Evolutionary conservation across 2,329 filamentous ascomycete species (phyloP).

Genomic region (Myriosclerotinia scirpicola): DNA sequence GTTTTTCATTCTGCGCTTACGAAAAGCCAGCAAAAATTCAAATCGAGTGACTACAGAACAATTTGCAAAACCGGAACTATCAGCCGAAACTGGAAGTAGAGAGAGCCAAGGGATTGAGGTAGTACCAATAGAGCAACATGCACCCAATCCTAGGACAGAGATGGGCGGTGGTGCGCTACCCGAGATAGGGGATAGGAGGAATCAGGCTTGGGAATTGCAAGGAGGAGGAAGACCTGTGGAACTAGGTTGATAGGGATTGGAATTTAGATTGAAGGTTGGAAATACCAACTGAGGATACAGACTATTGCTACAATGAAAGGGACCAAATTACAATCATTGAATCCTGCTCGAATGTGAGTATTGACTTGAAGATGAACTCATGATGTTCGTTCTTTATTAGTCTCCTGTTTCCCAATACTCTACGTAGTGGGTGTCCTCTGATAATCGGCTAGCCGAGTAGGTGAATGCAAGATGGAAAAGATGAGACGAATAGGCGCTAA

Average conservation of each 20-base stretch:
- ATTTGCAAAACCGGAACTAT: not conserved
- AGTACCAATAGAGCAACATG: not conserved
- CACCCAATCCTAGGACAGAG: not conserved
- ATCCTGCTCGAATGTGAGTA: not conserved
- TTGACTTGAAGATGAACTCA: not conserved
- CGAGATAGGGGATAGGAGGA: not conserved
- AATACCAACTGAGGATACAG: too few relatives aligned
- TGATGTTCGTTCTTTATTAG: not conserved
- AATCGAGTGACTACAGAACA: not conserved
- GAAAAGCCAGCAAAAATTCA: not conserved
- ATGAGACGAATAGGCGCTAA: not conserved
- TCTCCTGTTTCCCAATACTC: not conserved
- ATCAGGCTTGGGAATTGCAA: conserved; percentile 8
- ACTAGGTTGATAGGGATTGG: not conserved
- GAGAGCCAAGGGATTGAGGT: not conserved
- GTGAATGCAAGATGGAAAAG: not conserved
- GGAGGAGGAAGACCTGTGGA: not conserved
- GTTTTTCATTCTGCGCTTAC: not conserved
- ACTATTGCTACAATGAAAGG: not conserved
- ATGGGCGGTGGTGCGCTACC: not conserved
- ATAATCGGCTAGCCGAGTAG: too few relatives aligned
- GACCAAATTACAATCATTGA: not conserved
- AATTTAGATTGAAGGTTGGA: not conserved
- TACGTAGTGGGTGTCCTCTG: not conserved
- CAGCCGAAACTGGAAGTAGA: not conserved